Evolutionary conservation across 306 rosid genomes (phyloP), one percentile per base, ranked within the genome.

Genomic region (Cicer arietinum): DNA sequence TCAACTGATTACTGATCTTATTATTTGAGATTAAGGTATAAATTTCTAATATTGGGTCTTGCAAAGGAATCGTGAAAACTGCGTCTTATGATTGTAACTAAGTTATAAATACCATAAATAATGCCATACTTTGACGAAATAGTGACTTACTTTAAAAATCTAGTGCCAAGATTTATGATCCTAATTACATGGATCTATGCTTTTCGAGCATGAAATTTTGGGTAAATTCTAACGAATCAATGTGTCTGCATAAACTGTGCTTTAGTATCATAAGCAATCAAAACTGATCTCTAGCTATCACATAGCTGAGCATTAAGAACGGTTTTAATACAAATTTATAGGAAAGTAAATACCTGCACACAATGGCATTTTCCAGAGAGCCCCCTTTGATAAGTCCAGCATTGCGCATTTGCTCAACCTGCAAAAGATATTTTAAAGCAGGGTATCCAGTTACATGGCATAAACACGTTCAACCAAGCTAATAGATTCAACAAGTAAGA

Each of bases 371-470:
- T 77, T 90, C 89, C 65, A 87, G 82, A 14, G 89, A 85, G 69
- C 98, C 98, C 11, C 97, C 98, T 84, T 78, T 90, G 73, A 91
- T 90, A 70, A 94, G 90, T 82, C 98, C 98, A 76, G 85, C 83
- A 70, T 74, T 64, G 64, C 82, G 92, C 92, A 91, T 87, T 82
- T 82, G 83, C 88, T 94, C 92, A 63, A 91, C 85, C 98, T 94
- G 83, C 74, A 76, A 30, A 30, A 81, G 70, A 70, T 64, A 71
- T 51, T 61, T 75, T 75, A 47, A 77, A 25, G 30, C 20, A 67
- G 16, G 51, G 40, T 47, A 64, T 62, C 64, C 14, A 64, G 73
- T 64, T 43, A 53, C 66, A 69, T 41, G 48, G 12, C 13, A 40
- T 37, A 75, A 85, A 64, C 30, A 66, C 18, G 60, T 43, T 40